Evolutionary conservation across 805 yeast genomes (phyloP).

Genomic region (Metschnikowia kofuensis): DNA sequence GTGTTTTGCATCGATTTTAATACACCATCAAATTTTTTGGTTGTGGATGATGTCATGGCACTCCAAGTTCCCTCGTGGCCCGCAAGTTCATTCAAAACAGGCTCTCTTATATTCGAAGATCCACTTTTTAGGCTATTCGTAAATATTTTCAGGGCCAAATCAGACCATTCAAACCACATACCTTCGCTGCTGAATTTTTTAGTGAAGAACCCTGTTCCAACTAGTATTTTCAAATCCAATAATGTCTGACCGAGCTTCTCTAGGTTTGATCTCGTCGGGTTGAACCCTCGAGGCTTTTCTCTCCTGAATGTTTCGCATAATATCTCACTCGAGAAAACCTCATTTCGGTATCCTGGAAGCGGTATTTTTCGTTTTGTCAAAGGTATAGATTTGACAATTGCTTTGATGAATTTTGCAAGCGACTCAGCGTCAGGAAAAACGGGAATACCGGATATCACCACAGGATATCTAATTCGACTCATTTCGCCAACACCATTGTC

Average conservation of each 20-base stretch:
- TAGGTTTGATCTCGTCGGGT: slow-evolving; percentile 34
- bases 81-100: not conserved
- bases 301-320: slow-evolving; percentile 27
- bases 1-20: slow-evolving; percentile 32
- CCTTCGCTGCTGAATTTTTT: slow-evolving; percentile 40
- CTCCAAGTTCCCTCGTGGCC: slow-evolving; percentile 14
- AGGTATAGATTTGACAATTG: slow-evolving; percentile 23
- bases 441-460: slow-evolving; percentile 27
- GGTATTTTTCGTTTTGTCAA: slow-evolving; percentile 32
- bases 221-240: slow-evolving; percentile 31
- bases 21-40: slow-evolving; percentile 29
- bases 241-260: slow-evolving; percentile 42
- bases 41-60: slow-evolving; percentile 26
- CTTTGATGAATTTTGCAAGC: slow-evolving; percentile 22
- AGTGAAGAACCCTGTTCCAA: slow-evolving; percentile 31
- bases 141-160: slow-evolving; percentile 21
- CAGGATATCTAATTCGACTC: slow-evolving; percentile 27
- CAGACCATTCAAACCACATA: slow-evolving; percentile 46
- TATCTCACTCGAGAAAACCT: slow-evolving; percentile 39
- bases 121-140: not conserved
- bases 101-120: not conserved
- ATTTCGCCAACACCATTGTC: not conserved
- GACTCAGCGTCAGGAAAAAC: slow-evolving; percentile 17
- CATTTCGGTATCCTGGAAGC: slow-evolving; percentile 39
- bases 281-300: slow-evolving; percentile 29